Evolutionary conservation across 2,329 filamentous ascomycete species (phyloP), one percentile per base, ranked within the genome.

Genomic region (Stachybotrys echinatus): DNA sequence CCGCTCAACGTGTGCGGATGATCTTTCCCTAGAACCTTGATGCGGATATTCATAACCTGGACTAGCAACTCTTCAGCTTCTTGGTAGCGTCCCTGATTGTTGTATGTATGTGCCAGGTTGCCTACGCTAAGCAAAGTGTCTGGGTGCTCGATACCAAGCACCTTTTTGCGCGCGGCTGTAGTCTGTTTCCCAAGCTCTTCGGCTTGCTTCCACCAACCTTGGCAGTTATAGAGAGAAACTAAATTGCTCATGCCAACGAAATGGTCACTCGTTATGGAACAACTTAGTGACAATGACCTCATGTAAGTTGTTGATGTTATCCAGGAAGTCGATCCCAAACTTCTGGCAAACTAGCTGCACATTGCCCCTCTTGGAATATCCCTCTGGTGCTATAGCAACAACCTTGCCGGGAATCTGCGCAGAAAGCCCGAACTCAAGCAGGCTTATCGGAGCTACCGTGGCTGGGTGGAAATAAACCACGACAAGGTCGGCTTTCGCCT

Each of bases 281-380:
- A 34, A 20, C 22, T 31, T 37, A 10, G 19, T 12, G 8, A 37
- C 22, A 23, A 45, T 14, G 22, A 31, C 43, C 23, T 12, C 27
- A 37, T 37, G 23, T 20, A 34, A 22, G 19, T 18, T 37, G n/a
- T 31, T 12, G n/a, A 46, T 46, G 44, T 31, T 34, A 27, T 45
- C 42, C 12, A 45, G 20, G 22, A 45, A 45, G 14, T 45, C 20
- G 12, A 49, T 39, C 40, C 48, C 48, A 44, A 49, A 49, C 23
- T 49, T 49, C 48, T 45, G 42, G 54, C 79, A 82, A 7, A 79
- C 70, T 23, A 81, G 62, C 58, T 76, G 65, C 40, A 85, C 76
- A 54, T 84, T 82, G 2, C 77, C 79, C 18, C 70, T 69, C 59
- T 80, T 81, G 67, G 65, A 72, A 58, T 76, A 84, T 0, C 69